These are phyloP conservation scores for Cenchrus purpureus DNA, from an alignment of 176 grass and related monocot genomes.

Conservation along the genomic window DNA sequence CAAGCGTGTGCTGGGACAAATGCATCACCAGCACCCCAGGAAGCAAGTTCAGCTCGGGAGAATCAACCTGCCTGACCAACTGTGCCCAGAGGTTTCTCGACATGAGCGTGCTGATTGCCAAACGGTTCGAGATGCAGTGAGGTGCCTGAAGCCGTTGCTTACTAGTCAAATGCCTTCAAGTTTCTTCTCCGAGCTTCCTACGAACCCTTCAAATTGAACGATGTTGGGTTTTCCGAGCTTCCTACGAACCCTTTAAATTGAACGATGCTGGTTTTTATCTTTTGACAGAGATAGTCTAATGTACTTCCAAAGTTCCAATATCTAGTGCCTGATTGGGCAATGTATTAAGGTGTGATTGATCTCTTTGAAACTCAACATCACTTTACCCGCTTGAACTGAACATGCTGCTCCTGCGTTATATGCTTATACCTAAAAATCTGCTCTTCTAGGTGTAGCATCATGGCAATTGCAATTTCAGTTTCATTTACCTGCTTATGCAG, in stretches of 20 bases:
- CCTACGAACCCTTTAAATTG: neutral
- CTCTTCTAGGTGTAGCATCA: neutral
- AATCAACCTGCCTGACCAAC: conserved; percentile 75
- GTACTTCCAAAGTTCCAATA: neutral
- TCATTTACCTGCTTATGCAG: no score
- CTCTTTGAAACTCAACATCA: neutral
- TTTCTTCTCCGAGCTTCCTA: neutral
- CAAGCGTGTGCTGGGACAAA: conserved; percentile 85
- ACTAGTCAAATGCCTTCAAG: neutral
- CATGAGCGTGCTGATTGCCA: conserved; percentile 75
- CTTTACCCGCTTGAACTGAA: neutral
- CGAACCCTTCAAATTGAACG: no score
- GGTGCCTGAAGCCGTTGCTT: neutral
- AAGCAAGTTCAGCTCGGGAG: conserved; percentile 81
- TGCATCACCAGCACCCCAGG: conserved; percentile 84
- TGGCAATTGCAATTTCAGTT: neutral
- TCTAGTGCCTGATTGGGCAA: neutral
- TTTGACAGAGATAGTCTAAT: neutral
- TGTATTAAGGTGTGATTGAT: neutral
- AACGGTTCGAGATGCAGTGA: conserved; percentile 73
- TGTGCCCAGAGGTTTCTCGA: conserved; percentile 73
- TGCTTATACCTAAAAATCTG: neutral
- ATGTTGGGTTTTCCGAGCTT: neutral
- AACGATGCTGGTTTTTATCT: neutral
- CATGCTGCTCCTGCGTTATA: neutral